These are phyloP conservation scores for Discostella pseudostelligera DNA, from an alignment of 108 stramenopile species.

Conservation along the genomic window DNA sequence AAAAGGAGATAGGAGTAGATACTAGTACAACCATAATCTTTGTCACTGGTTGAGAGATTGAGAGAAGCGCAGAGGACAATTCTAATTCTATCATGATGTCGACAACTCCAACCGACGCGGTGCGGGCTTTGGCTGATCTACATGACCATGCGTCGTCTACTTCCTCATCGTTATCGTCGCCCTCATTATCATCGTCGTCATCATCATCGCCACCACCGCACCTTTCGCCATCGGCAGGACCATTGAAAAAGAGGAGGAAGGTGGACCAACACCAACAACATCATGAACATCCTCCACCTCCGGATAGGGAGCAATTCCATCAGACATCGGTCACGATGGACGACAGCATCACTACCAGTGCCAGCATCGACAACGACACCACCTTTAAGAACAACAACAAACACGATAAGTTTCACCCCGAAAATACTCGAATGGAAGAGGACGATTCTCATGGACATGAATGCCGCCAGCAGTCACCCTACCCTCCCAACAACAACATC, in stretches of 20 bases:
- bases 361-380: neutral
- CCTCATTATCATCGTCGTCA: conserved; percentile 36
- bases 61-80: too few species aligned
- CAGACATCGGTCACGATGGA: neutral
- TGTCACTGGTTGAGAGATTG: too few species aligned
- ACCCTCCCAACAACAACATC: neutral
- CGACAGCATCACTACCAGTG: neutral
- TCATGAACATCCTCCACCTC: neutral
- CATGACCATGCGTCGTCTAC: conserved; percentile 15
- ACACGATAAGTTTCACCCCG: too few species aligned
- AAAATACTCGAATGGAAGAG: too few species aligned
- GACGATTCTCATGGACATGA: too few species aligned
- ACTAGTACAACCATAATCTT: too few species aligned
- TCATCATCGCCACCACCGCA: conserved; percentile 3
- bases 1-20: too few species aligned
- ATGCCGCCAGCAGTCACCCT: too few species aligned
- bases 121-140: neutral
- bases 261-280: neutral
- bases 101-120: too few species aligned
- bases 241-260: conserved; percentile 36
- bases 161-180: conserved; percentile 17
- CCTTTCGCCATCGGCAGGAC: conserved; percentile 9
- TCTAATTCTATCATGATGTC: too few species aligned
- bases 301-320: neutral
- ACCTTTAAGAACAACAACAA: neutral